phyloP scores from a whole-genome alignment of 2,329 filamentous ascomycete species.

The Exserohilum rostratum region DNA sequence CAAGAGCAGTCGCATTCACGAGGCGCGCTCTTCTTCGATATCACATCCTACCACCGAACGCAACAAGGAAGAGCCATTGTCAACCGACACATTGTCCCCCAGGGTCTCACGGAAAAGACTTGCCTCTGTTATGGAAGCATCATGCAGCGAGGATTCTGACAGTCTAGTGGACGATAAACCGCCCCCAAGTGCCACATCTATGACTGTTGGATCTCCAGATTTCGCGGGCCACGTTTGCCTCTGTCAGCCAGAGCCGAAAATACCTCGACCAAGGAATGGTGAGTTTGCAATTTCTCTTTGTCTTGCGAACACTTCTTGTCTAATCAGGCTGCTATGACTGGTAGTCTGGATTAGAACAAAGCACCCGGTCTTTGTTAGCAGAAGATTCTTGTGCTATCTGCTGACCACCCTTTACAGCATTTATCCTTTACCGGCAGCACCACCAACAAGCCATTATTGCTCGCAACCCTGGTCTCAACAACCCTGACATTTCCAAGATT shows the following conservation, averaged over 20 bases:
- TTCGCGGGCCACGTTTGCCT: conserved; percentile 64
- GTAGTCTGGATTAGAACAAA: conserved; percentile 29
- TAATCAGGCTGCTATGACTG: conserved; percentile 15
- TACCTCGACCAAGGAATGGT: conserved; percentile 74
- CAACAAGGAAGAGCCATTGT: conserved; percentile 23
- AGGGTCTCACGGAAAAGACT: conserved; percentile 33
- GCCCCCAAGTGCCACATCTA: conserved; percentile 37
- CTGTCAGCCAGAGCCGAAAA: conserved; percentile 73
- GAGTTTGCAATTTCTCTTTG: conserved; percentile 48
- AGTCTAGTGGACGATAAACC: conserved; percentile 28
- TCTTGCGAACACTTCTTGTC: conserved; percentile 14
- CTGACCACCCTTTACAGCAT: conserved; percentile 66
- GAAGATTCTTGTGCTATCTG: conserved; percentile 22
- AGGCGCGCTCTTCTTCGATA: conserved; percentile 30
- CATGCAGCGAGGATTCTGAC: conserved; percentile 18
- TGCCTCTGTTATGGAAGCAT: conserved; percentile 27
- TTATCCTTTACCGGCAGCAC: conserved; percentile 96
- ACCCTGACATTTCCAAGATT: conserved; percentile 96
- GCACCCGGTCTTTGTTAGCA: conserved; percentile 38
- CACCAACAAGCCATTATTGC: conserved; percentile 82
- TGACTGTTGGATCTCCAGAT: conserved; percentile 31
- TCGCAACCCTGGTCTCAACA: conserved; percentile 85
- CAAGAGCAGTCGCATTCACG: conserved; percentile 38
- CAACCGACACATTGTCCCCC: conserved; percentile 25
- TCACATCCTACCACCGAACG: conserved; percentile 19